Evolutionary conservation across 495 filamentous ascomycete genomes (phyloP).

Genomic region (Glonium stellatum): DNA sequence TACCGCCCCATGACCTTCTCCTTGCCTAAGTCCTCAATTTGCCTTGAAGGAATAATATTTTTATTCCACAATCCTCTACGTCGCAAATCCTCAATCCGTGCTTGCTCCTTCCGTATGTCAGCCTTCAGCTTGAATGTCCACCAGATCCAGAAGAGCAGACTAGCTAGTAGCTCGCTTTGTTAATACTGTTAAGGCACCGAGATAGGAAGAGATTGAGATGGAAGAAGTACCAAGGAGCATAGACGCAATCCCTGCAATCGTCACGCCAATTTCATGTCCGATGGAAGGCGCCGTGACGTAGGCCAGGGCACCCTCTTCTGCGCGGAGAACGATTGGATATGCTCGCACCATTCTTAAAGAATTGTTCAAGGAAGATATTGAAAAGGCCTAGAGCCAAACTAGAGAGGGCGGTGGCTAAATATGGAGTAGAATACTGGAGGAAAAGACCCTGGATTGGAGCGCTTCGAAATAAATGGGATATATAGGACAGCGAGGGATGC

Average conservation of each 20-base stretch:
- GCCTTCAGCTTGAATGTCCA: slow-evolving; percentile 5
- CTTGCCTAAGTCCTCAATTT: too few relatives aligned
- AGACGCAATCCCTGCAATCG: slow-evolving; percentile 3
- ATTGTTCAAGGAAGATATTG: too few relatives aligned
- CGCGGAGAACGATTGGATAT: too few relatives aligned
- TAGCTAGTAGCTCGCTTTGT: background rate
- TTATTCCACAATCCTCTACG: slow-evolving; percentile 20
- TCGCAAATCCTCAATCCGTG: slow-evolving; percentile 17
- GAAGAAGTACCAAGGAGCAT: slow-evolving; percentile 7
- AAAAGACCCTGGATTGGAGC: too few relatives aligned
- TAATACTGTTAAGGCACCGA: background rate
- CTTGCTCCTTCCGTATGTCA: slow-evolving; percentile 17
- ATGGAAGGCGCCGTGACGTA: slow-evolving; percentile 3
- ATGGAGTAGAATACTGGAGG: too few relatives aligned
- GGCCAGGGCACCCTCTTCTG: too few relatives aligned
- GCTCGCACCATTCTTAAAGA: too few relatives aligned
- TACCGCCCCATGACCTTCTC: too few relatives aligned
- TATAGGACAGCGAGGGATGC: too few relatives aligned
- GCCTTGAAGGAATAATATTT: background rate
- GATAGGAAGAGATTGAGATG: background rate
- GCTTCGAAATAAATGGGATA: too few relatives aligned
- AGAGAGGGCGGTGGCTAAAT: too few relatives aligned
- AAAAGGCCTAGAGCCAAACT: too few relatives aligned
- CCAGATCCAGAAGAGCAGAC: slow-evolving; percentile 7
- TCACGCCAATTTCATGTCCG: slow-evolving; percentile 14